Conservation (phyloP, 169 alveolate genomes). For the Plasmodium cynomolgi region DNA sequence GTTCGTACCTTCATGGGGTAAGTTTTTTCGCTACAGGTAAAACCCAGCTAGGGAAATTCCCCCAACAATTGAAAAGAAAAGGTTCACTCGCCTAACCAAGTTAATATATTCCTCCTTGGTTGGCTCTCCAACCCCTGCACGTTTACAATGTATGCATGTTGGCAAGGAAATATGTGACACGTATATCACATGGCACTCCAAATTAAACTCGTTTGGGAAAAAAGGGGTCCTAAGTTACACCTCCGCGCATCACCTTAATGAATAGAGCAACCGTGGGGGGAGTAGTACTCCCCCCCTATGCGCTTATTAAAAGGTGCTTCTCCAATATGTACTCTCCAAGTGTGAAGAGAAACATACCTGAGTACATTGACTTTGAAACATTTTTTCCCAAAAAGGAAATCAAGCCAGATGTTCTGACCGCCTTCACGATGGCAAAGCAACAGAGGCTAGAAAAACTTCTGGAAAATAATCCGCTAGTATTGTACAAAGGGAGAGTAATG, state of each 20-base stretch:
- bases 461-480: constrained; percentile 33
- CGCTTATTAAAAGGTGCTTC: constrained; percentile 27
- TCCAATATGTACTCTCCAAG: constrained; percentile 73
- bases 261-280: neutral
- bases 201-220: neutral
- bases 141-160: neutral
- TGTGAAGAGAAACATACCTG: constrained; percentile 85
- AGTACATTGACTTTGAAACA: constrained; percentile 86
- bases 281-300: neutral
- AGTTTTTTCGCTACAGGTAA: neutral
- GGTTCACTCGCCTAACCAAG: neutral
- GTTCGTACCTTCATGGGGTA: neutral
- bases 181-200: neutral
- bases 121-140: neutral
- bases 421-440: constrained; percentile 80
- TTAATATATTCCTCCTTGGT: neutral
- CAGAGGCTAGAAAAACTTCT: constrained; percentile 49
- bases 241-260: neutral
- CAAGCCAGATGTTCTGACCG: constrained; percentile 68
- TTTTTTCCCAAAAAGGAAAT: constrained; percentile 80
- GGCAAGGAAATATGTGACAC: neutral
- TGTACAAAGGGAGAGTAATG: constrained; percentile 85
- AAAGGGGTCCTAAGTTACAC: neutral
- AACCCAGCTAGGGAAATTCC: neutral
- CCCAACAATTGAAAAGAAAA: neutral